These are phyloP conservation scores for Fusarium clavum DNA, from an alignment of 2,329 filamentous ascomycete genomes.

Conservation along the genomic window DNA sequence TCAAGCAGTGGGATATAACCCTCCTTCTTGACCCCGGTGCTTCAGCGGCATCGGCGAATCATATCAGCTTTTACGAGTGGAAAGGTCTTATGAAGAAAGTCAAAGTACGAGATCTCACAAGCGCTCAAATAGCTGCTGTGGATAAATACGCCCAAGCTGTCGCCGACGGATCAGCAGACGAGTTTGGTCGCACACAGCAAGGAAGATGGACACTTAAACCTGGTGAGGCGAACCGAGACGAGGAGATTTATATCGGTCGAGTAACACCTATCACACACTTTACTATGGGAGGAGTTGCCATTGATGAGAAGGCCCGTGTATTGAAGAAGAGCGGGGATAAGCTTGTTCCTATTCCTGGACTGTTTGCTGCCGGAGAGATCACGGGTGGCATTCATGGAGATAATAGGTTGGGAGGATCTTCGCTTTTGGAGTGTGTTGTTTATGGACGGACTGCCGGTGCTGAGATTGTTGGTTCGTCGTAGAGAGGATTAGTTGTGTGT, in stretches of 20 bases:
- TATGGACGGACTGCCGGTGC: slow-evolving; percentile 69
- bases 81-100: slow-evolving; percentile 70
- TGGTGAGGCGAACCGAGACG: slow-evolving; percentile 59
- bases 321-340: slow-evolving; percentile 53
- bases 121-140: slow-evolving; percentile 56
- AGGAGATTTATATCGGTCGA: slow-evolving; percentile 66
- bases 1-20: slow-evolving; percentile 68
- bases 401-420: slow-evolving; percentile 71
- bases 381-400: slow-evolving; percentile 73
- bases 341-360: slow-evolving; percentile 60
- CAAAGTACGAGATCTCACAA: slow-evolving; percentile 62
- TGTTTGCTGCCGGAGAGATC: slow-evolving; percentile 74
- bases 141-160: slow-evolving; percentile 62
- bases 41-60: slow-evolving; percentile 62
- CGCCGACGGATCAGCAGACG: slow-evolving; percentile 53
- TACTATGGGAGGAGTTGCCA: slow-evolving; percentile 73
- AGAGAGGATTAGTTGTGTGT: neutral
- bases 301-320: slow-evolving; percentile 65
- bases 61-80: slow-evolving; percentile 72
- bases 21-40: slow-evolving; percentile 70
- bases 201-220: slow-evolving; percentile 65
- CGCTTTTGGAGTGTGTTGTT: slow-evolving; percentile 71
- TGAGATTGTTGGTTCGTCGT: slow-evolving; percentile 27
- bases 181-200: slow-evolving; percentile 62
- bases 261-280: slow-evolving; percentile 75